Evolutionary conservation across 495 filamentous ascomycete species (phyloP).

Genomic region (Lasiosphaeria miniovina): DNA sequence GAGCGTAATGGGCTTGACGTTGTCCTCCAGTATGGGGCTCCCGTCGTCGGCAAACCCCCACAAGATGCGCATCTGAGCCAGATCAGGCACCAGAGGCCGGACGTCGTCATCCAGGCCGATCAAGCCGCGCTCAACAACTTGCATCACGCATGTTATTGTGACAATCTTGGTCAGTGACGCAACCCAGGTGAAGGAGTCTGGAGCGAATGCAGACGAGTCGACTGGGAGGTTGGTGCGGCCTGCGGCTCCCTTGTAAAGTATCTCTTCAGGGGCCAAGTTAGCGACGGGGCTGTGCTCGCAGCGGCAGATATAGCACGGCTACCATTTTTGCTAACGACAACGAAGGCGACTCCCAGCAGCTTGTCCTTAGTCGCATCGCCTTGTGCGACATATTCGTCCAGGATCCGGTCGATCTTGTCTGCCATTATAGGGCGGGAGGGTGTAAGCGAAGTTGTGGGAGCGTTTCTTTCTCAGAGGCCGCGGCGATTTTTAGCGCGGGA

Average conservation of each 20-base stretch:
- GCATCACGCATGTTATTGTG: conserved; percentile 23
- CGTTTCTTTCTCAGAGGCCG: too few species aligned
- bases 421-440: too few species aligned
- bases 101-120: conserved; percentile 26
- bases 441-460: too few species aligned
- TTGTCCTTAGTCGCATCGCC: conserved; percentile 24
- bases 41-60: conserved; percentile 22
- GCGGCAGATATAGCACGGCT: neutral
- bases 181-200: conserved; percentile 50
- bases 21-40: conserved; percentile 27
- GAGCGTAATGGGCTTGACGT: conserved; percentile 25
- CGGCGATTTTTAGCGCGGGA: too few species aligned
- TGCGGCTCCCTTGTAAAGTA: conserved; percentile 25
- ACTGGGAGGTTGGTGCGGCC: conserved; percentile 19
- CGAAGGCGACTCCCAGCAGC: conserved; percentile 30
- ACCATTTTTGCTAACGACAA: conserved; percentile 30
- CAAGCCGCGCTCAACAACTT: conserved; percentile 23
- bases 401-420: conserved; percentile 23
- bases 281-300: too few species aligned
- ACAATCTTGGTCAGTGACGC: conserved; percentile 33
- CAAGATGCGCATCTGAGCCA: conserved; percentile 23
- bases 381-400: conserved; percentile 18
- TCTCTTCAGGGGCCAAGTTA: neutral
- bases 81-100: conserved; percentile 22
- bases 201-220: conserved; percentile 27